A percentile compares a stretch with the other conserved stretches of the same genome.
Conservation (phyloP, 176 grass and related monocot species). For the Urochloa ruziziensis region DNA sequence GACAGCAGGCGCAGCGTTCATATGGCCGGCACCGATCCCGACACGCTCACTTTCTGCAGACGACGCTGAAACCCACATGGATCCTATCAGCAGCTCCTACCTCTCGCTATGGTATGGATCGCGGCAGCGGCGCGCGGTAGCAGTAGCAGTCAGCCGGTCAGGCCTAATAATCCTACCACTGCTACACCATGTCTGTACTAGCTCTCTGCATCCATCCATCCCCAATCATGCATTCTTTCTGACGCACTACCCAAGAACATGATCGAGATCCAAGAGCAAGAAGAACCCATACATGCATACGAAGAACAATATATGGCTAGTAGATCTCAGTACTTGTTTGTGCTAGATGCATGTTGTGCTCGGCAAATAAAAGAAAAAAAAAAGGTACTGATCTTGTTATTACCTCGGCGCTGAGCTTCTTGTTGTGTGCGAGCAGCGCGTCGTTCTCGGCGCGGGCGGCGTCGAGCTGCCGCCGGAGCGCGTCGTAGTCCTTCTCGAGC, state of each 20-base stretch:
- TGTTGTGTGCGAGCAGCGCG: slow-evolving; percentile 41
- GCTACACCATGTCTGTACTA: not conserved
- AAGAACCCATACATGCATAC: not conserved
- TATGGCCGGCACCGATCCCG: slow-evolving; percentile 50
- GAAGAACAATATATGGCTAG: not conserved
- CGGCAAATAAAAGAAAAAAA: not conserved
- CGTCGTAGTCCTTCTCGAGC: slow-evolving; percentile 59
- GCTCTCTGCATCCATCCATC: not conserved
- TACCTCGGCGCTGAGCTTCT: slow-evolving; percentile 53
- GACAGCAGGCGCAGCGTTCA: slow-evolving; percentile 37
- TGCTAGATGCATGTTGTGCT: not conserved
- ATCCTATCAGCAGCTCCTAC: slow-evolving; percentile 8
- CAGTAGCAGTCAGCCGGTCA: slow-evolving; percentile 9
- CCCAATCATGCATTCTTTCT: not conserved
- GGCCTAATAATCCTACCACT: not conserved
- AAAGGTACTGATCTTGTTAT: not conserved
- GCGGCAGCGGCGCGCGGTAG: too few species aligned
- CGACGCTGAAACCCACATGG: slow-evolving; percentile 50
- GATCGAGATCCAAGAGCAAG: slow-evolving; percentile 13
- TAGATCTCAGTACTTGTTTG: not conserved
- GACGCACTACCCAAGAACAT: not conserved
- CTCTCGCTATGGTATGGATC: not conserved
- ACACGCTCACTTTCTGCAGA: slow-evolving; percentile 37
- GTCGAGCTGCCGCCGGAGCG: slow-evolving; percentile 43
- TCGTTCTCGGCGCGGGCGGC: slow-evolving; percentile 50